These are phyloP conservation scores for Pseudogymnoascus sp. DNA, from an alignment of 2,329 filamentous ascomycete species.

Conservation along the genomic window DNA sequence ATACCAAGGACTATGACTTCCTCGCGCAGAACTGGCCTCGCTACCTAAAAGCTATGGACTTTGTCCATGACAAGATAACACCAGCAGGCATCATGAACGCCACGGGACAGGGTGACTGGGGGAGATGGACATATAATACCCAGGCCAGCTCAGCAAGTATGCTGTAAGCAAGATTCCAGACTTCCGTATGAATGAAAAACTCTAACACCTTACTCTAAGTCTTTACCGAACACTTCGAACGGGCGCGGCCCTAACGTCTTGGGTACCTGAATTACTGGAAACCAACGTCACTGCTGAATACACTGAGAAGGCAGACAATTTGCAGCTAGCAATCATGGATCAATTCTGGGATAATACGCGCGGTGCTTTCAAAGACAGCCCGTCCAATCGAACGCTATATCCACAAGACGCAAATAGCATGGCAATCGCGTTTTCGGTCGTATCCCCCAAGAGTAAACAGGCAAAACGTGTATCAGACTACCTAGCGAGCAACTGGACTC, in stretches of 20 bases:
- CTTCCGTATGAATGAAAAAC: not conserved
- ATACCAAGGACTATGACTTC: constrained; percentile 36
- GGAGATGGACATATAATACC: constrained; percentile 36
- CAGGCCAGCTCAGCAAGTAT: constrained; percentile 39
- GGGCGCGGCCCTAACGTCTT: constrained; percentile 37
- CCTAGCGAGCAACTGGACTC: constrained; percentile 45
- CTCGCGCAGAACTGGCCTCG: constrained; percentile 35
- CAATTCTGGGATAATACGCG: not conserved
- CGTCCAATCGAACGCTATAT: constrained; percentile 45
- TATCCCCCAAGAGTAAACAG: not conserved
- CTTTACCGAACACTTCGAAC: constrained; percentile 41
- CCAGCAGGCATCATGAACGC: constrained; percentile 34
- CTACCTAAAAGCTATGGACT: constrained; percentile 40
- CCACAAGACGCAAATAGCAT: constrained; percentile 55
- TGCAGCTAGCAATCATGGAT: not conserved
- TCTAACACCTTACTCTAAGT: constrained; percentile 14
- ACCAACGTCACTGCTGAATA: not conserved
- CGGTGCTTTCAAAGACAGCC: constrained; percentile 14
- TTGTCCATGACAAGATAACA: constrained; percentile 34
- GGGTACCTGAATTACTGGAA: constrained; percentile 20
- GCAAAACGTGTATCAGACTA: constrained; percentile 35
- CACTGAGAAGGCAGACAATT: not conserved
- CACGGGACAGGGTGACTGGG: constrained; percentile 38
- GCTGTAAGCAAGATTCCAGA: constrained; percentile 23
- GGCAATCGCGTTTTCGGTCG: constrained; percentile 31